phyloP scores from a whole-genome alignment of 2,329 filamentous ascomycete genomes.

The Pseudogymnoascus destructans region DNA sequence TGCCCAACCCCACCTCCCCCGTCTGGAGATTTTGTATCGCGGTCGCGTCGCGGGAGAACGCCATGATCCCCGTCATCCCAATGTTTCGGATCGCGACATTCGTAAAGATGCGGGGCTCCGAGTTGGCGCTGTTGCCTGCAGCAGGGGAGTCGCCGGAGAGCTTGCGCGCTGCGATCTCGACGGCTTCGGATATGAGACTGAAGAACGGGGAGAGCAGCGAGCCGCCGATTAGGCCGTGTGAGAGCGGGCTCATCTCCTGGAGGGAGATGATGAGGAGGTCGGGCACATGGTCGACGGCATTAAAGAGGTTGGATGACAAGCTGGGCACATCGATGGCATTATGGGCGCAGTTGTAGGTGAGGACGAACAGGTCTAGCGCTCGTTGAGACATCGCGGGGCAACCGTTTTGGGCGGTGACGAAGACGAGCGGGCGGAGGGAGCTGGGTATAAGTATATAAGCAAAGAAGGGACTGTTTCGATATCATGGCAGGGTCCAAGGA shows the following conservation, averaged over 20 bases:
- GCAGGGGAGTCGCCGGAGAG: constrained; percentile 14
- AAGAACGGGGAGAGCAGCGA: constrained; percentile 68
- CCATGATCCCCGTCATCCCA: constrained; percentile 80
- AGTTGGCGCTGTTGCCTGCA: constrained; percentile 17
- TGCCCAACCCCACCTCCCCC: constrained; percentile 73
- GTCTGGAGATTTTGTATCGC: constrained; percentile 54
- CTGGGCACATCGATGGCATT: constrained; percentile 52
- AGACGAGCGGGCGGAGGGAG: constrained; percentile 10
- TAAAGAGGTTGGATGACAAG: constrained; percentile 59
- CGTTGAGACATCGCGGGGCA: constrained; percentile 6
- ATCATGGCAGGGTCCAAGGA: neutral
- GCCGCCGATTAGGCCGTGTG: constrained; percentile 73
- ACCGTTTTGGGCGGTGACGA: constrained; percentile 1
- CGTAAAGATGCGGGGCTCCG: constrained; percentile 42
- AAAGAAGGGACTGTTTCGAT: neutral
- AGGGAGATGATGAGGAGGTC: constrained; percentile 56
- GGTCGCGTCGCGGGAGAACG: constrained; percentile 58
- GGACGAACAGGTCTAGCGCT: constrained; percentile 54
- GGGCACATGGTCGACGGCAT: constrained; percentile 47
- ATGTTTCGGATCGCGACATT: constrained; percentile 60
- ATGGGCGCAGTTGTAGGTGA: constrained; percentile 85
- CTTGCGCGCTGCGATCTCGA: constrained; percentile 50
- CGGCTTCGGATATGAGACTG: constrained; percentile 52
- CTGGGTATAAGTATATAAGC: neutral
- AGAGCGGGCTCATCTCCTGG: constrained; percentile 80